phyloP scores from a whole-genome alignment of 2,329 filamentous ascomycete species.

The Cytospora piceae region DNA sequence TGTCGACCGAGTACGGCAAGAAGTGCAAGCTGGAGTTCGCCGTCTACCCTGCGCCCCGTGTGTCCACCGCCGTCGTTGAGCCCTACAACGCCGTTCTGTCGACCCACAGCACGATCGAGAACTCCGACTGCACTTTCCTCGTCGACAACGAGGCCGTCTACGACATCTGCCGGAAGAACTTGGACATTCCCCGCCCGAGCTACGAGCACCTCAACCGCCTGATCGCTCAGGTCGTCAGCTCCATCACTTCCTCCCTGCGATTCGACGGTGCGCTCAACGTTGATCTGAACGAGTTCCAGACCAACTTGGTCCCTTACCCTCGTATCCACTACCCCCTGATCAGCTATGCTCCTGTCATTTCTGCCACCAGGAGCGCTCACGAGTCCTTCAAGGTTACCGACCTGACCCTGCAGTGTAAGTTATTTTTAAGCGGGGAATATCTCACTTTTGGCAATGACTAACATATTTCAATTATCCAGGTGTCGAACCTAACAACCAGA shows the following conservation, averaged over 20 bases:
- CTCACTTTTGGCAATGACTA: slow-evolving; percentile 6
- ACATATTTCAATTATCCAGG: slow-evolving; percentile 49
- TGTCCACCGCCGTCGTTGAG: slow-evolving; percentile 73
- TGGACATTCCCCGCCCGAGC: slow-evolving; percentile 70
- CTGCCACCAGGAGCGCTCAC: slow-evolving; percentile 75
- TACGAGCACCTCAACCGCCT: slow-evolving; percentile 75
- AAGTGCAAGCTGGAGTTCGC: slow-evolving; percentile 78
- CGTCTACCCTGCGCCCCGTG: slow-evolving; percentile 71
- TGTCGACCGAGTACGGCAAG: slow-evolving; percentile 75
- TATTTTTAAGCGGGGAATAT: not conserved
- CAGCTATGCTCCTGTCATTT: slow-evolving; percentile 73
- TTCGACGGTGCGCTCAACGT: slow-evolving; percentile 76
- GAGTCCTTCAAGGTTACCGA: slow-evolving; percentile 88
- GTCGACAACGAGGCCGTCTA: slow-evolving; percentile 78
- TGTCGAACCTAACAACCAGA: slow-evolving; percentile 79
- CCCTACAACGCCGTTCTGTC: slow-evolving; percentile 76
- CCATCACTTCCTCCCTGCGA: slow-evolving; percentile 72
- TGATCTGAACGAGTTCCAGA: slow-evolving; percentile 78
- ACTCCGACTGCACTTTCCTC: slow-evolving; percentile 78
- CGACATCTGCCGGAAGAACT: slow-evolving; percentile 73
- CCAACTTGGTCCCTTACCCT: slow-evolving; percentile 73
- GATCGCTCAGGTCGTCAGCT: slow-evolving; percentile 75
- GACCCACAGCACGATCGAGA: slow-evolving; percentile 76
- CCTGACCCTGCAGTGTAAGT: slow-evolving; percentile 72
- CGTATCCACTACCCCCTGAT: slow-evolving; percentile 76